Conservation (phyloP, 495 filamentous ascomycete species). For the Staphylotrichum longicolle region DNA sequence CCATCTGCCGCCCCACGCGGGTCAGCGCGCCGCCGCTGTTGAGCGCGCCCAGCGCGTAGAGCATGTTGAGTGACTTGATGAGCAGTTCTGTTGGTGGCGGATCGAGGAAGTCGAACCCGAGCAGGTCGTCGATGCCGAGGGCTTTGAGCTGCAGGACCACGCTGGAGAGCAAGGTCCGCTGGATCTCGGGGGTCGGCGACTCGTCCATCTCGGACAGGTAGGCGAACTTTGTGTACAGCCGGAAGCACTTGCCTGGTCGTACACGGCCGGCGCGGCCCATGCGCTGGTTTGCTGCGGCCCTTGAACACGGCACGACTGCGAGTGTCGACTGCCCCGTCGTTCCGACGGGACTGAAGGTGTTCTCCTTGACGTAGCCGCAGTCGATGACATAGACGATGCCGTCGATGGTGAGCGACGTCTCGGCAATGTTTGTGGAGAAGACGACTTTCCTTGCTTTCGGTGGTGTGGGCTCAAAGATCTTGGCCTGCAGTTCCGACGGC, state of each 20-base stretch:
- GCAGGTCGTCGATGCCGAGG: slow-evolving; percentile 88
- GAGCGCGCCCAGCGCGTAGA: slow-evolving; percentile 87
- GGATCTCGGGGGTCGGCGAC: slow-evolving; percentile 90
- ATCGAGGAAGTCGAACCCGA: slow-evolving; percentile 97
- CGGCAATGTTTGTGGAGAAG: slow-evolving; percentile 85
- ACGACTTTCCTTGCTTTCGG: slow-evolving; percentile 79
- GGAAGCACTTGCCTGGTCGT: slow-evolving; percentile 90
- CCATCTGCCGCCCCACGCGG: slow-evolving; percentile 91
- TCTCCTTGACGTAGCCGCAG: slow-evolving; percentile 92
- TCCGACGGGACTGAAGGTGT: slow-evolving; percentile 75
- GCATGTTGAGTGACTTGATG: slow-evolving; percentile 84
- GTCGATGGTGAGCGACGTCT: slow-evolving; percentile 85
- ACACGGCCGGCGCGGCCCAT: slow-evolving; percentile 91
- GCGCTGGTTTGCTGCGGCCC: slow-evolving; percentile 92
- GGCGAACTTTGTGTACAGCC: slow-evolving; percentile 91
- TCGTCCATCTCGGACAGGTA: slow-evolving; percentile 95
- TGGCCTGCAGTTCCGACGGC: slow-evolving; percentile 78
- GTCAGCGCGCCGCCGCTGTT: slow-evolving; percentile 90
- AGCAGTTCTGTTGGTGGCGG: slow-evolving; percentile 87
- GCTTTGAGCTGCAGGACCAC: slow-evolving; percentile 86
- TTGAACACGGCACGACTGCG: slow-evolving; percentile 86
- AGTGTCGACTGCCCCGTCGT: slow-evolving; percentile 88
- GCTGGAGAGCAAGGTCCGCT: slow-evolving; percentile 80
- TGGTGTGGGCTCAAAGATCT: slow-evolving; percentile 89
- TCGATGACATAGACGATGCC: slow-evolving; percentile 92